These are phyloP conservation scores for Penicillium sp. DNA, from an alignment of 2,329 filamentous ascomycete species.

Conservation along the genomic window DNA sequence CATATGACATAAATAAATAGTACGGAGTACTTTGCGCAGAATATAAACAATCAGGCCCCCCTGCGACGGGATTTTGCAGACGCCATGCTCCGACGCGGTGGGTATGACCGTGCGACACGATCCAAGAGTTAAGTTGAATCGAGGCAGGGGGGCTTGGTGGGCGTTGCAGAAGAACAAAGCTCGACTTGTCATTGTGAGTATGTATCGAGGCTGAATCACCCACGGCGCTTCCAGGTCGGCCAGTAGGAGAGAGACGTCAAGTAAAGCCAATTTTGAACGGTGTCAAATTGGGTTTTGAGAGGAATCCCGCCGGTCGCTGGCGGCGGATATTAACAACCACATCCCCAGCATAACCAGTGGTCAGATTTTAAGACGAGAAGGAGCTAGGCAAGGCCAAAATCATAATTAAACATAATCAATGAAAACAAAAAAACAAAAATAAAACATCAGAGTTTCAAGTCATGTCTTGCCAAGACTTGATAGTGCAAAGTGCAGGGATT, in stretches of 20 bases:
- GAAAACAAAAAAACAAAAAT: neutral
- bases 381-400: neutral
- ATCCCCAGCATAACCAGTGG: neutral
- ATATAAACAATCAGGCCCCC: neutral
- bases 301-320: neutral
- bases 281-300: neutral
- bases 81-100: constrained; percentile 9
- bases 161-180: neutral
- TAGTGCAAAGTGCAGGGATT: constrained; percentile 7
- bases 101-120: constrained; percentile 12
- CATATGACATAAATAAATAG: neutral
- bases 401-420: neutral
- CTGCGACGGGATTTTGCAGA: constrained; percentile 13
- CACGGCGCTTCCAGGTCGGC: neutral
- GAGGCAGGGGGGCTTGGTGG: neutral
- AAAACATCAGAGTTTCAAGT: constrained; percentile 8
- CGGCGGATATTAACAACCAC: neutral
- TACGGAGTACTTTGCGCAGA: too few species aligned
- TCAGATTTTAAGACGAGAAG: neutral
- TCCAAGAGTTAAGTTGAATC: constrained; percentile 6
- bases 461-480: constrained; percentile 10
- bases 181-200: neutral
- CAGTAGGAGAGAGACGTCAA: neutral
- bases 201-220: neutral
- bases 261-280: neutral